phyloP scores from a whole-genome alignment of 495 filamentous ascomycete genomes.

The Umbilicaria muhlenbergii region DNA sequence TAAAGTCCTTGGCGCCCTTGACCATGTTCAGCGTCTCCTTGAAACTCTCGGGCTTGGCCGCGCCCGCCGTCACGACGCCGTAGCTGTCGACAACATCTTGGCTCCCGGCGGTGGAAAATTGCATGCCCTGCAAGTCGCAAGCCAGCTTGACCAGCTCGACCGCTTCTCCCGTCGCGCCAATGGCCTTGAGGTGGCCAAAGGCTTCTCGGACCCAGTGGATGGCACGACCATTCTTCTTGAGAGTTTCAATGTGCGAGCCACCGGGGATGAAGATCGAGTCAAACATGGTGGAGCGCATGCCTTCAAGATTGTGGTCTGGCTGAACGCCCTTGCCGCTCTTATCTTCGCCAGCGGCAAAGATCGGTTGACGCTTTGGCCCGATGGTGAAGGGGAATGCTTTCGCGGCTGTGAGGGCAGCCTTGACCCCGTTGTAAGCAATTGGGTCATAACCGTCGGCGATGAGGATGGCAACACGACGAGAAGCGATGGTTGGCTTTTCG shows the following conservation, averaged over 20 bases:
- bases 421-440: slow-evolving; percentile 45
- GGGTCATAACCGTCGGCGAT: slow-evolving; percentile 71
- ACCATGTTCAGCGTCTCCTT: slow-evolving; percentile 38
- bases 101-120: slow-evolving; percentile 23
- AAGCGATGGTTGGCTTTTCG: slow-evolving; percentile 45
- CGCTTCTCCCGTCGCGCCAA: slow-evolving; percentile 58
- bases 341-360: slow-evolving; percentile 40
- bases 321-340: slow-evolving; percentile 35
- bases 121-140: slow-evolving; percentile 36
- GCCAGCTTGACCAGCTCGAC: slow-evolving; percentile 46
- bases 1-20: slow-evolving; percentile 45
- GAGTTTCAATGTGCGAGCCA: slow-evolving; percentile 42
- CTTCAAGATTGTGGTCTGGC: slow-evolving; percentile 71
- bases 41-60: slow-evolving; percentile 35
- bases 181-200: slow-evolving; percentile 65
- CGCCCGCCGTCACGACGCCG: slow-evolving; percentile 48
- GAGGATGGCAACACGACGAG: slow-evolving; percentile 61
- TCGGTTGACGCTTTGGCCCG: slow-evolving; percentile 39
- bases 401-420: slow-evolving; percentile 41
- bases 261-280: slow-evolving; percentile 73
- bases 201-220: slow-evolving; percentile 75
- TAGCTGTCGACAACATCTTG: slow-evolving; percentile 47
- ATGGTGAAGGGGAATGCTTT: slow-evolving; percentile 60
- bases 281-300: slow-evolving; percentile 72
- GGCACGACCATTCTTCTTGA: slow-evolving; percentile 59